Conservation (phyloP, 768 basidiomycete species). For the Dioszegia hungarica region DNA sequence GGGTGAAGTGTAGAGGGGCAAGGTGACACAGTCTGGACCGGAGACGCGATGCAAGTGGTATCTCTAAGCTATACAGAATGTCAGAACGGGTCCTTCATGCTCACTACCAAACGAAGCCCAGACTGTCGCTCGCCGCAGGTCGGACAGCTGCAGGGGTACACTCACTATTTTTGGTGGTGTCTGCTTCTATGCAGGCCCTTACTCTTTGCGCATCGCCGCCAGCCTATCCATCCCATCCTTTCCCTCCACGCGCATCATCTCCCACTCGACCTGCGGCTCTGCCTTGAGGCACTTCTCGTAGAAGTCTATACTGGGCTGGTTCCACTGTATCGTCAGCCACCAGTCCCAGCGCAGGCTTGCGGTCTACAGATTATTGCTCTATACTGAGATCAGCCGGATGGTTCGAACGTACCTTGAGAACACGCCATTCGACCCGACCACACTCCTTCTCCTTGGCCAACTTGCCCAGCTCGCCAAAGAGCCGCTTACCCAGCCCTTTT, state of each 20-base stretch:
- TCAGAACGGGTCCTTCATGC: no score
- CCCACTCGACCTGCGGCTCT: constrained; percentile 74
- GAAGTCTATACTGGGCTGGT: constrained; percentile 83
- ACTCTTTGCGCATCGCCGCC: constrained; percentile 28
- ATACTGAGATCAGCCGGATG: no score
- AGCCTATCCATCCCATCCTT: constrained; percentile 43
- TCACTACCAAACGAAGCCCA: no score
- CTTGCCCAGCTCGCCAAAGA: constrained; percentile 82
- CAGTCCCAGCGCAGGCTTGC: no score
- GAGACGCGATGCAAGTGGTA: no score
- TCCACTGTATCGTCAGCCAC: constrained; percentile 64
- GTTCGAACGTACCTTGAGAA: constrained; percentile 60
- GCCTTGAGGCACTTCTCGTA: constrained; percentile 83
- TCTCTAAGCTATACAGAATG: no score
- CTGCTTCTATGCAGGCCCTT: no score
- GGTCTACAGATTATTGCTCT: no score
- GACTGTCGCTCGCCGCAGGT: neutral
- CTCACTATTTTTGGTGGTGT: neutral
- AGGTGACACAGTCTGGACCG: no score
- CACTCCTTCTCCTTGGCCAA: constrained; percentile 67
- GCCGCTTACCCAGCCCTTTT: constrained; percentile 75
- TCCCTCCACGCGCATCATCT: constrained; percentile 55
- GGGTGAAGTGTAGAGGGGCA: no score
- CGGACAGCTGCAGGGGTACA: neutral
- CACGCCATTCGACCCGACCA: constrained; percentile 48